A percentile compares a stretch with the other conserved stretches of the same genome.
Conservation (phyloP, 2,329 filamentous ascomycete genomes). For the Penicillium sp. region DNA sequence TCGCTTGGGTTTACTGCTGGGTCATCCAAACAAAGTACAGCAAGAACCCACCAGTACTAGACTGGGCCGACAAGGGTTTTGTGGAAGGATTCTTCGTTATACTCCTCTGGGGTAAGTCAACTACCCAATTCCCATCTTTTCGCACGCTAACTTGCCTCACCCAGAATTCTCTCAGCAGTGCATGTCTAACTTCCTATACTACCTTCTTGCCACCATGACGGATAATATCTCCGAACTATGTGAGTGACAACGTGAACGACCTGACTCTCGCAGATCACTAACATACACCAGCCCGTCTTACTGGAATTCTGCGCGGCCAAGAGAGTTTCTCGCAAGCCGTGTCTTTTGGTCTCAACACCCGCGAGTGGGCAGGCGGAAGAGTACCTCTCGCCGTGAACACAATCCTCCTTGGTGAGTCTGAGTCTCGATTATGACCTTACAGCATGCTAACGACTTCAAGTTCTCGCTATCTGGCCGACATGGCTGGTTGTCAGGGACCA, state of each 20-base stretch:
- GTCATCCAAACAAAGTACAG: constrained; percentile 56
- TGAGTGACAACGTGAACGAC: not conserved
- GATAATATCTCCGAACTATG: constrained; percentile 56
- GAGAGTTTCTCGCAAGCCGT: constrained; percentile 50
- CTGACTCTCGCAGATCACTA: constrained; percentile 1
- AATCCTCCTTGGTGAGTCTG: constrained; percentile 30
- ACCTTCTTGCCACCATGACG: constrained; percentile 56
- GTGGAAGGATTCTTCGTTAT: constrained; percentile 52
- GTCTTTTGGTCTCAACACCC: constrained; percentile 46
- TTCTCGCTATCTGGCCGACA: constrained; percentile 28
- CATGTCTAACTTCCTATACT: constrained; percentile 60
- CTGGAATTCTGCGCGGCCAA: constrained; percentile 47
- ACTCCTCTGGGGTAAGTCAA: constrained; percentile 45
- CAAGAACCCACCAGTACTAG: constrained; percentile 39
- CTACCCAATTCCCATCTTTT: not conserved
- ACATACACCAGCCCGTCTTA: constrained; percentile 34
- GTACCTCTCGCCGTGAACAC: constrained; percentile 46
- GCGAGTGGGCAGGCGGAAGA: constrained; percentile 45
- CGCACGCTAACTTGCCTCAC: constrained; percentile 7
- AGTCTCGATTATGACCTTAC: not conserved
- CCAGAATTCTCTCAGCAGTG: constrained; percentile 51
- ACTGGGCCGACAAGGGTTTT: constrained; percentile 49
- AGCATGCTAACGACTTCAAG: constrained; percentile 9
- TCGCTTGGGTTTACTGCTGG: constrained; percentile 57
- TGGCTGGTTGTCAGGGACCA: constrained; percentile 28